A percentile compares a stretch with the other conserved stretches of the same genome.
phyloP scores from a whole-genome alignment of 2,329 filamentous ascomycete species.

The Colletotrichum camelliae region DNA sequence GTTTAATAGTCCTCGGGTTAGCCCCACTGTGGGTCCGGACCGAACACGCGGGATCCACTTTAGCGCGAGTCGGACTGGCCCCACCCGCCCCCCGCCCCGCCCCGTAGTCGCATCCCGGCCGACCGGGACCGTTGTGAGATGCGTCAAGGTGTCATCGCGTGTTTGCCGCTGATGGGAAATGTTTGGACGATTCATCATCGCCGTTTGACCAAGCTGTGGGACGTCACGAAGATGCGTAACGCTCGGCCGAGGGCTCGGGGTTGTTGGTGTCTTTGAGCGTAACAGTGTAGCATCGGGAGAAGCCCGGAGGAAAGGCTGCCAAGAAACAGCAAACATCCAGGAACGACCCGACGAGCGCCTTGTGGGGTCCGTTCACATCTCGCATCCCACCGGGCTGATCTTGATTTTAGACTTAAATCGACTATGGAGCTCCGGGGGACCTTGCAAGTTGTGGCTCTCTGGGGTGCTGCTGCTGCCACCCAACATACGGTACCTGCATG shows the following conservation, averaged over 20 bases:
- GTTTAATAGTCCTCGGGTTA: background rate
- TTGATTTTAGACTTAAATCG: background rate
- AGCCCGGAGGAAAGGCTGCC: background rate
- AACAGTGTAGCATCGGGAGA: background rate
- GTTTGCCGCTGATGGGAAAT: background rate
- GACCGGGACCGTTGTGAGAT: background rate
- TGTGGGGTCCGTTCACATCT: background rate
- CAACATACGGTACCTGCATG: background rate
- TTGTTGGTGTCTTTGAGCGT: background rate
- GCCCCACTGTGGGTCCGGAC: background rate
- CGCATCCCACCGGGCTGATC: background rate
- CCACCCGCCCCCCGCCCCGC: background rate
- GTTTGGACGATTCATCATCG: background rate
- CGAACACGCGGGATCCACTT: background rate
- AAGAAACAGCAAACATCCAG: background rate
- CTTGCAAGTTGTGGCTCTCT: background rate
- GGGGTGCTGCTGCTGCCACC: background rate
- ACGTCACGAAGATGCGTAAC: accelerated
- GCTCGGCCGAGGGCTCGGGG: background rate
- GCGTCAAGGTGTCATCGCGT: background rate
- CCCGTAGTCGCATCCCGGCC: background rate
- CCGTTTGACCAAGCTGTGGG: too few species aligned
- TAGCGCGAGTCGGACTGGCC: background rate
- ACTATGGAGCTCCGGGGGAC: background rate
- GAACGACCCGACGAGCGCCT: background rate